These are phyloP conservation scores for Hordeum vulgare DNA, from an alignment of 176 grass and related monocot genomes.

Conservation along the genomic window DNA sequence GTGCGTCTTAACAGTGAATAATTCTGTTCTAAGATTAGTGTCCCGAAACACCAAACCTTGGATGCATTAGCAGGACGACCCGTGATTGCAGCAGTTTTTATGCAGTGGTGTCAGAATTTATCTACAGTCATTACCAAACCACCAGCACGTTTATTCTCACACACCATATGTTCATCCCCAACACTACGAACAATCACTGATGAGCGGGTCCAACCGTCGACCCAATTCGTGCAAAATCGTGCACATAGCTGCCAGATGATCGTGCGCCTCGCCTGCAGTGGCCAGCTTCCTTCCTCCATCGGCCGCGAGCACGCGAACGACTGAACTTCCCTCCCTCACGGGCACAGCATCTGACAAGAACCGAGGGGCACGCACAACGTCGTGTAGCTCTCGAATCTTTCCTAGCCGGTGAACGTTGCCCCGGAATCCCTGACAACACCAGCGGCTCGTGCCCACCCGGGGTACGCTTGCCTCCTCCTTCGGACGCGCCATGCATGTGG, in stretches of 20 bases:
- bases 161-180: not conserved
- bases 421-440: not conserved
- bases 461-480: not conserved
- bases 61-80: not conserved
- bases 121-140: not conserved
- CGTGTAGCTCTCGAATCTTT: slow-evolving; percentile 14
- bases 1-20: too few species aligned
- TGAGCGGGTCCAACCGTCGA: not conserved
- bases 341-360: not conserved
- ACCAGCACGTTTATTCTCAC: not conserved
- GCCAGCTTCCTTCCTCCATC: not conserved
- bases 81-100: not conserved
- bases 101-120: not conserved
- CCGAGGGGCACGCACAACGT: not conserved
- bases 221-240: not conserved
- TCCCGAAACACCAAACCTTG: slow-evolving; percentile 6
- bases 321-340: not conserved
- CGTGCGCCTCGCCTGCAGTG: not conserved
- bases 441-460: not conserved
- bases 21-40: not conserved
- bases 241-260: not conserved
- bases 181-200: not conserved
- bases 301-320: not conserved
- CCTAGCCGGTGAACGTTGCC: not conserved
- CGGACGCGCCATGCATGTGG: not conserved